Evolutionary conservation across 345 rosid genomes (phyloP), one percentile per base, ranked within the genome.

Genomic region (Populus euphratica): DNA sequence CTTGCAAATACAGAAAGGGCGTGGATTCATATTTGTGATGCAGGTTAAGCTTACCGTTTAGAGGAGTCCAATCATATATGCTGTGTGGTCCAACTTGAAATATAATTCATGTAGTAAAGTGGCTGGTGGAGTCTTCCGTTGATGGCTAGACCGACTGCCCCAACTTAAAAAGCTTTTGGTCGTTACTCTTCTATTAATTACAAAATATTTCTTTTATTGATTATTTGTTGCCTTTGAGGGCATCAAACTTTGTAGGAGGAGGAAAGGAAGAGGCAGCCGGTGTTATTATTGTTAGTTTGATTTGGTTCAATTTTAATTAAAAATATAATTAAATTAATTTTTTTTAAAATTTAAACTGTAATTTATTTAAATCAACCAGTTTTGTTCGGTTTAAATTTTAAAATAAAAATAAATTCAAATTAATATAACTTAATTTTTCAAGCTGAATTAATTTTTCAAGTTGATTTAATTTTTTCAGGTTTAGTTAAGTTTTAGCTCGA

Each of bases 71-170:
- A 35, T 52, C 2, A 38, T 36, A 68, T 20, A 66, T 31, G 29
- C n/a, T 27, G 5, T 0, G 85, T 79, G 81, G 81, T 75, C 74
- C 82, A 74, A 66, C 70, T 73, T 49, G 65, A 33, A 69, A 64
- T 25, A 68, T 27, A 66, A 49, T 70, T 67, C 87, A 73, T 25
- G 27, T 2, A 80, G 27, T 2, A 80, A 78, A 68, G 81, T 81
- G 78, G 80, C n/a, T 5, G 38, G 72, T 33, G 17, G 43, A 31
- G 14, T 68, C 68, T 35, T 44, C 33, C 35, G 68, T 11, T 7
- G 73, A 52, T 43, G 69, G 64, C 77, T 27, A 27, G 29, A 27
- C 27, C 27, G 27, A 25, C 0, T 25, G 27, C 27, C 27, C 27
- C 27, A 25, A 25, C 27, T 25, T 25, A 25, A 25, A 18, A 18